Percentiles rank a stretch among this genome's conserved stretches.
Conservation (phyloP, 331 rosid genomes). For the Quercus phellos region DNA sequence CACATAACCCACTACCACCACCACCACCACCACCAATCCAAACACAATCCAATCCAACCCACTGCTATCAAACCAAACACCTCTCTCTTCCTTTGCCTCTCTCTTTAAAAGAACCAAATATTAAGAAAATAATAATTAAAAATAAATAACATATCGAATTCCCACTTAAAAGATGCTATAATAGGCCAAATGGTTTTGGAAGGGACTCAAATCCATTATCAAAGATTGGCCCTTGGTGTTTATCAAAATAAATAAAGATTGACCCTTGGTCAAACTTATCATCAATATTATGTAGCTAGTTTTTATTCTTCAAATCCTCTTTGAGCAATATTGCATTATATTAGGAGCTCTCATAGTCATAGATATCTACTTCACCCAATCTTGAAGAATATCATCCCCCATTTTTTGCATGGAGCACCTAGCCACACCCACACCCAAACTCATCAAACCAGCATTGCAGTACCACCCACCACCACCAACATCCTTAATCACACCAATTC, state of each 20-base stretch:
- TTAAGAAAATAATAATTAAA: conserved; percentile 18
- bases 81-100: too few relatives aligned
- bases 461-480: too few relatives aligned
- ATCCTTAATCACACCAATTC: too few relatives aligned
- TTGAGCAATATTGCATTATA: conserved; percentile 81
- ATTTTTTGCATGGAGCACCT: conserved; percentile 7
- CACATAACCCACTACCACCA: too few relatives aligned
- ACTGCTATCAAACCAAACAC: too few relatives aligned
- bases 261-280: conserved; percentile 52
- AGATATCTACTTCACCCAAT: conserved; percentile 61
- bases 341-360: conserved; percentile 64
- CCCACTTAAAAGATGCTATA: conserved; percentile 38
- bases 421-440: too few relatives aligned
- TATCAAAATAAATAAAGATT: too few relatives aligned
- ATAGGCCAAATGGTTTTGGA: conserved; percentile 83
- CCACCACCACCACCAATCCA: too few relatives aligned
- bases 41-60: too few relatives aligned
- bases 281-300: conserved; percentile 72
- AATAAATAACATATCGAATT: background rate
- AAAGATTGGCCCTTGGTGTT: conserved; percentile 38
- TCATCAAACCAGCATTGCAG: too few relatives aligned
- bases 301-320: conserved; percentile 80
- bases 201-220: conserved; percentile 82
- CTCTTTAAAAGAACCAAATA: conserved; percentile 32
- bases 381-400: conserved; percentile 48